Evolutionary conservation across 768 basidiomycete genomes (phyloP), one percentile per base, ranked within the genome.

Genomic region (Kwoniella dendrophila): DNA sequence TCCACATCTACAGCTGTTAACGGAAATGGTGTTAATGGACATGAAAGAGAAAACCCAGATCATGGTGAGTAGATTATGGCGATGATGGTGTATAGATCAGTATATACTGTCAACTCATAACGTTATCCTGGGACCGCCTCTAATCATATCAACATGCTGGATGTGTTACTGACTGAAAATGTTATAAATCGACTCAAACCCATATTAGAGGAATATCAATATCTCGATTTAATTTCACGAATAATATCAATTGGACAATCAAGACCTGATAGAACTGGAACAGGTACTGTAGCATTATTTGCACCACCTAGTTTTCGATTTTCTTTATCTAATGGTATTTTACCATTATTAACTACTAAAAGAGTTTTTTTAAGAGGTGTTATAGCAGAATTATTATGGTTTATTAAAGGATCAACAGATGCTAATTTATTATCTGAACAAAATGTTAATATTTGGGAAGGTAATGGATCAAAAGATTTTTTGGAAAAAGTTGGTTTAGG

Each of bases 391-490:
- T 86, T 99, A 0, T 82, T 98, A 6, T 99, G 95, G 95, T 99
- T 99, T 73, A 81, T 96, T 16, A 82, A 83, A 36, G 94, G 95
- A 1, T 84, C 83, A 7, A 97, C 94, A 0, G 92, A 96, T 80
- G 86, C 90, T 0, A 86, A 81, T 4, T 68, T 87, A 0, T 84
- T 99, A 40, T 85, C 87, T 1, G 82, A 84, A 30, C 90, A 90
- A 75, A 92, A 91, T 53, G 85, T 98, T 64, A 90, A 90, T 78
- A 98, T 99, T 70, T 99, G 96, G 96, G 93, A 97, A 75, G 93
- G 94, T 0, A 98, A 99, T 67, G 94, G 92, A 7, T 88, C 88
- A 2, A 85, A 88, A 64, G 88, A 86, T 68, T 98, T 95, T 72
- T 80, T 98, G 29, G 90, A 92, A 73, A 84, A 84, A 59, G 83